Evolutionary conservation across 1,139 yeast genomes (phyloP), one percentile per base, ranked within the genome.

Genomic region (Candida labiduridarum): DNA sequence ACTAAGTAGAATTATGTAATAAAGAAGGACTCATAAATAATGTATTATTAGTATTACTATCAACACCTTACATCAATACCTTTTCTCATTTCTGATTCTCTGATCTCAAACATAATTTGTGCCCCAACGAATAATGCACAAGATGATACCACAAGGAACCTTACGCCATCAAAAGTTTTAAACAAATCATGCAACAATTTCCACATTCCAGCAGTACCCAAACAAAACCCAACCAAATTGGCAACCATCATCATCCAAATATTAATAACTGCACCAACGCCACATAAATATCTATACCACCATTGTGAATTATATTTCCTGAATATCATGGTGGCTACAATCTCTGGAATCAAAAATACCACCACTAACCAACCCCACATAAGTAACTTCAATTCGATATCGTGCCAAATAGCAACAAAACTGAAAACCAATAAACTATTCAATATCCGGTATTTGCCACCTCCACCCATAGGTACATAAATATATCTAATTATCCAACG

Each of bases 221-320:
- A 78, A 61, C 97, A 94, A 68, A 94, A 95, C 0, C 99, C 99
- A 61, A 88, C 91, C 49, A 95, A 71, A 61, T 95, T 95, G 27
- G 98, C 98, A 58, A 90, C 80, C 94, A 95, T 92, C 99, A 95
- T 94, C 87, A 92, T 81, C 97, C 97, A 92, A 52, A 95, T 87
- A 66, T 94, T 95, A 14, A 79, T 62, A 19, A 91, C 96, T 1
- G 94, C 97, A 1, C 99, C 99, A 7, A 82, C 59, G 0, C 91
- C 96, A 69, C 97, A 89, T 16, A 86, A 61, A 62, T 88, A 88
- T 55, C 97, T 80, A 67, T 79, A 95, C 89, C 94, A 85, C 75
- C 85, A 79, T 54, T 70, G 59, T n/a, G 69, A 59, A 19, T 70
- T 67, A 62, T 69, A 84, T 50, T 73, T 74, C 48, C 67, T 68